These are phyloP conservation scores for Cordyceps sp. DNA, from an alignment of 2,329 filamentous ascomycete species.

Conservation along the genomic window DNA sequence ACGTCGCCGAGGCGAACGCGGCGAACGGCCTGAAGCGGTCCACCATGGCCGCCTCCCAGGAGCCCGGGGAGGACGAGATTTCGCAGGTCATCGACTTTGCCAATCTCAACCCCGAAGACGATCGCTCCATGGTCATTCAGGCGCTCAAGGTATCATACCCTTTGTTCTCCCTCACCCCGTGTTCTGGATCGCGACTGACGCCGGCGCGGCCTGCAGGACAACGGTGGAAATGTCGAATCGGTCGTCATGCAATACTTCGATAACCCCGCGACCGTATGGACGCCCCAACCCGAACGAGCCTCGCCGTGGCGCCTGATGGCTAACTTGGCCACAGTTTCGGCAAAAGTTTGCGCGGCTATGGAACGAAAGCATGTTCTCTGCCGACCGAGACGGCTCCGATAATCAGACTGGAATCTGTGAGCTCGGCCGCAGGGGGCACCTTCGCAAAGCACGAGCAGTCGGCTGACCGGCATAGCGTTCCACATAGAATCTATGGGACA, in stretches of 20 bases:
- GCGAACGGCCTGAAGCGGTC: background rate
- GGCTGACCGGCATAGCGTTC: slow-evolving; percentile 26
- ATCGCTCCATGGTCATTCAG: slow-evolving; percentile 21
- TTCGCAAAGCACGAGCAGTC: background rate
- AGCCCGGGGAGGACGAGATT: slow-evolving; percentile 20
- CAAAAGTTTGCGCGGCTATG: slow-evolving; percentile 29
- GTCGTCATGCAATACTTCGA: slow-evolving; percentile 38
- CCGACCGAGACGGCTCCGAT: slow-evolving; percentile 31
- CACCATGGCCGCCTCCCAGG: slow-evolving; percentile 15
- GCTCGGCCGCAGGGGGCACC: slow-evolving; percentile 5
- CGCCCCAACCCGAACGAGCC: background rate
- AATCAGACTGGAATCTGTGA: slow-evolving; percentile 28
- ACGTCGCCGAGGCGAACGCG: background rate
- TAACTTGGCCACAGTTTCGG: slow-evolving; percentile 20
- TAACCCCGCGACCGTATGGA: slow-evolving; percentile 18
- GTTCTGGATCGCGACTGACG: slow-evolving; percentile 1
- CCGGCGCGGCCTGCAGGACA: slow-evolving; percentile 10
- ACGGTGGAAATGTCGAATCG: slow-evolving; percentile 27
- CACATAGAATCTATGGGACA: slow-evolving; percentile 36
- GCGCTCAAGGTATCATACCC: slow-evolving; percentile 22
- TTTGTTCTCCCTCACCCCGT: background rate
- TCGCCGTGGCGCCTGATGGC: background rate
- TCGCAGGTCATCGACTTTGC: slow-evolving; percentile 24
- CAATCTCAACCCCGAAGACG: slow-evolving; percentile 15
- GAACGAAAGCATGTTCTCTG: slow-evolving; percentile 36